Evolutionary conservation across 2,329 filamentous ascomycete genomes (phyloP).

Genomic region (Anthostomella pinea): DNA sequence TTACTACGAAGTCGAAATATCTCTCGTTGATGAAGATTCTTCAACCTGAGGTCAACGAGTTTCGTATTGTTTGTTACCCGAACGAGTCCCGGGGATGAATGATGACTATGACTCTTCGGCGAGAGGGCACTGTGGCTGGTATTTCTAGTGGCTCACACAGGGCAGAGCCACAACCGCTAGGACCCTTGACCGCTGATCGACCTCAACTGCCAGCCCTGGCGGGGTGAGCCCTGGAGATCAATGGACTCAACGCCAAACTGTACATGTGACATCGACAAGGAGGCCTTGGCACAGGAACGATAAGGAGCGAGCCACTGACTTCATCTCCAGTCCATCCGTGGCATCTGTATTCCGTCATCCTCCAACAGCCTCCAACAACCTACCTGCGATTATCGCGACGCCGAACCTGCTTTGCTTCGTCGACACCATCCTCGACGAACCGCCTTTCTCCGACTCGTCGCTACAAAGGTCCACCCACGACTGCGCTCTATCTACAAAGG

Average conservation of each 20-base stretch:
- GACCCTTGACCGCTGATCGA: too few relatives aligned
- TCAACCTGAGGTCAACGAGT: too few relatives aligned
- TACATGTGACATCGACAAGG: too few relatives aligned
- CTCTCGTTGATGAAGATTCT: too few relatives aligned
- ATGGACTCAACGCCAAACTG: too few relatives aligned
- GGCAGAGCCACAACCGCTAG: background rate
- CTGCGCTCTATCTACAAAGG: slow-evolving; percentile 1
- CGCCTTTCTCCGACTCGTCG: background rate
- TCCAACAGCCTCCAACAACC: too few relatives aligned
- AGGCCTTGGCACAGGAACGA: too few relatives aligned
- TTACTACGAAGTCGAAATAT: background rate
- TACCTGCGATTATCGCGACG: slow-evolving; percentile 4
- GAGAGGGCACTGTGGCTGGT: slow-evolving; percentile 2
- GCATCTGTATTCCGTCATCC: too few relatives aligned
- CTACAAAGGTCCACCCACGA: background rate
- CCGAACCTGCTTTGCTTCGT: slow-evolving; percentile 10
- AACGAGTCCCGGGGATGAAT: too few relatives aligned
- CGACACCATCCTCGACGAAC: background rate
- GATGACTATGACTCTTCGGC: slow-evolving; percentile 17
- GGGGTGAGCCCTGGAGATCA: too few relatives aligned
- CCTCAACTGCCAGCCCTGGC: background rate
- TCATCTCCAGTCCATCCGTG: slow-evolving; percentile 12
- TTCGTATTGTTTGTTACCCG: too few relatives aligned
- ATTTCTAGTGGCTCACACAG: too few relatives aligned
- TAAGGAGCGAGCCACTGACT: slow-evolving; percentile 11